A percentile compares a stretch with the other conserved stretches of the same genome.
Conservation (phyloP, 2,329 filamentous ascomycete genomes). For the Paecilomyces fulvus region DNA sequence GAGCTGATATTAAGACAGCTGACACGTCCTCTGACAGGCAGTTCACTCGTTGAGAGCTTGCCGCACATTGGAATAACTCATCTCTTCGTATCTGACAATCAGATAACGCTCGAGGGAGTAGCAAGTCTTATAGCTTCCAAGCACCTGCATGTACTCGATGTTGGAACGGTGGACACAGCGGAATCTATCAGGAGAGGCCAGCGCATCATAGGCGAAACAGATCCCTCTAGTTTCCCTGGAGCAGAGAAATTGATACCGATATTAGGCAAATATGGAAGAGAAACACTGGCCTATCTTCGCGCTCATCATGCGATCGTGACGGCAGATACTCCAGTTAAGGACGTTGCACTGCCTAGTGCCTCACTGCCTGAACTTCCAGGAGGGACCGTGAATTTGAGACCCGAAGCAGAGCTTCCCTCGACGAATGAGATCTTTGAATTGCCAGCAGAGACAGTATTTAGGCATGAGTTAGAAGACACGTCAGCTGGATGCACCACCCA, state of each 20-base stretch:
- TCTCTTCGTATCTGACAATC: constrained; percentile 50
- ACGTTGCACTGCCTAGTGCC: constrained; percentile 15
- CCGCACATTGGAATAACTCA: constrained; percentile 51
- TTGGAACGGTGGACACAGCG: constrained; percentile 39
- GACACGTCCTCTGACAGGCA: constrained; percentile 42
- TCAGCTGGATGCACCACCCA: constrained; percentile 8
- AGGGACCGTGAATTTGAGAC: constrained; percentile 23
- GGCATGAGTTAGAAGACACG: constrained; percentile 35
- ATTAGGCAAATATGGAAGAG: constrained; percentile 38
- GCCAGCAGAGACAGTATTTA: constrained; percentile 16
- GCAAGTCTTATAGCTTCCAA: constrained; percentile 44
- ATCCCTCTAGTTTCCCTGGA: constrained; percentile 32
- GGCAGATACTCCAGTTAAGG: constrained; percentile 30
- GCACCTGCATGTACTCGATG: constrained; percentile 48
- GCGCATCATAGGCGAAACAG: neutral
- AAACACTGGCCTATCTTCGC: constrained; percentile 46
- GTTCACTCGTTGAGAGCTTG: constrained; percentile 48
- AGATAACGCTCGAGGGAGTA: constrained; percentile 48
- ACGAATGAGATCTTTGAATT: constrained; percentile 27
- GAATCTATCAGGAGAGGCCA: constrained; percentile 15
- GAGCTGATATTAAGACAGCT: constrained; percentile 42
- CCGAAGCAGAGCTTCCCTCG: constrained; percentile 22
- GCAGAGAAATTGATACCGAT: constrained; percentile 48
- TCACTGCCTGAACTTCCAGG: constrained; percentile 25
- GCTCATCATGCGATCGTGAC: constrained; percentile 49